A percentile compares a stretch with the other conserved stretches of the same genome.
These are phyloP conservation scores for Populus euphratica DNA, from an alignment of 345 rosid species.

Conservation along the genomic window DNA sequence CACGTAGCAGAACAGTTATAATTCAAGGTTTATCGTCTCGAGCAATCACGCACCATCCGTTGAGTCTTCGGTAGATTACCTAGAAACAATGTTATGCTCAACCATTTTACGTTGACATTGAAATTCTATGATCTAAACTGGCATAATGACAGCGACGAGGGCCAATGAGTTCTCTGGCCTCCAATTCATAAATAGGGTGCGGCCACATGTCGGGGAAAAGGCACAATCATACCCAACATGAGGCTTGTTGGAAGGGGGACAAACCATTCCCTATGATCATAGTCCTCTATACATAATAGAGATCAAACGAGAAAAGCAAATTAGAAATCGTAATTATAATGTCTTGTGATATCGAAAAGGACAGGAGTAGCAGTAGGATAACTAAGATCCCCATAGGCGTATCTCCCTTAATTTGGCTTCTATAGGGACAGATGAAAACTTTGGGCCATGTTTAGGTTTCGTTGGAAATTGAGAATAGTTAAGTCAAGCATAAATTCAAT, in stretches of 20 bases:
- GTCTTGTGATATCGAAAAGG: not conserved
- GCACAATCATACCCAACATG: slow-evolving; percentile 19
- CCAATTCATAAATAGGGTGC: slow-evolving; percentile 26
- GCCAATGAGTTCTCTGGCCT: not conserved
- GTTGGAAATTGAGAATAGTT: not conserved
- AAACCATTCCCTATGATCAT: slow-evolving; percentile 11
- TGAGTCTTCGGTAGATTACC: not conserved
- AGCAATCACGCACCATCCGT: too few relatives aligned
- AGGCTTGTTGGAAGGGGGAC: slow-evolving; percentile 33
- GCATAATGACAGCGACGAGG: not conserved
- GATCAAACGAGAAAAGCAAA: not conserved
- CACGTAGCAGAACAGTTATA: too few relatives aligned
- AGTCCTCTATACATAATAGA: not conserved
- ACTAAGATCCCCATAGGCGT: not conserved
- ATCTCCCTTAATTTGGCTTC: not conserved
- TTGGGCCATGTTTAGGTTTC: not conserved
- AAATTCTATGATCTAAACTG: not conserved
- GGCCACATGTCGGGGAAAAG: slow-evolving; percentile 36
- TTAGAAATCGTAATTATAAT: slow-evolving; percentile 1
- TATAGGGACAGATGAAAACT: not conserved
- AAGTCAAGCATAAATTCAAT: too few relatives aligned
- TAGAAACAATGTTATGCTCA: not conserved
- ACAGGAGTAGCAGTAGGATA: too few relatives aligned
- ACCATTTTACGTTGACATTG: not conserved
- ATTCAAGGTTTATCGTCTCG: too few relatives aligned